Percentiles rank a stretch among this genome's conserved stretches.
These are phyloP conservation scores for Ustilaginoidea virens DNA, from an alignment of 2,329 filamentous ascomycete genomes.

Conservation along the genomic window DNA sequence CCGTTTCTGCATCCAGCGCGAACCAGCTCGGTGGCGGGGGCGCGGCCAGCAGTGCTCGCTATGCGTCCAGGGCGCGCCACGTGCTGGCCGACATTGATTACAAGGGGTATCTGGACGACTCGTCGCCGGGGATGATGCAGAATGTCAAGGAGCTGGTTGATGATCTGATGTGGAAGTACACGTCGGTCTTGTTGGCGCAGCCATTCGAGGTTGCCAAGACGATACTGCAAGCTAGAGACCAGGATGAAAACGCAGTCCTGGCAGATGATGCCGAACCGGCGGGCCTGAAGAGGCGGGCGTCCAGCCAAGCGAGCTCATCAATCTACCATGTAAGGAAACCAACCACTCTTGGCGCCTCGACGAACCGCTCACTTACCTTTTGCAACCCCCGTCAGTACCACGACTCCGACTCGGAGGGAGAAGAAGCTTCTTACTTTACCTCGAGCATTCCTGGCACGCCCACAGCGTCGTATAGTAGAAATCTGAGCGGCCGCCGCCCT, in stretches of 20 bases:
- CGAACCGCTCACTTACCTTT: too few species aligned
- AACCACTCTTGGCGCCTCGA: too few species aligned
- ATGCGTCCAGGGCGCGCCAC: constrained; percentile 53
- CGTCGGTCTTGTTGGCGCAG: constrained; percentile 74
- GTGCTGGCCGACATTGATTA: constrained; percentile 87
- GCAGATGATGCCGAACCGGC: constrained; percentile 11
- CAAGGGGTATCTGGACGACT: constrained; percentile 67
- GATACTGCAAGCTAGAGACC: constrained; percentile 60
- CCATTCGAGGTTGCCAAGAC: constrained; percentile 97
- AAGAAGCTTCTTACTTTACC: constrained; percentile 76
- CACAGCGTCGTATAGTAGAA: constrained; percentile 22
- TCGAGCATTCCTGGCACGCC: constrained; percentile 44
- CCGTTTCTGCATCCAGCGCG: constrained; percentile 22
- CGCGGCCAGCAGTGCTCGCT: constrained; percentile 20
- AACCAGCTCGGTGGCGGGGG: constrained; percentile 30
- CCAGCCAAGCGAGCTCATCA: constrained; percentile 17
- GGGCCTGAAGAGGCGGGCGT: constrained; percentile 12
- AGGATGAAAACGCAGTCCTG: constrained; percentile 29
- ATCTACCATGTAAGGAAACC: constrained; percentile 22
- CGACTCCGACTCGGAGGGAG: constrained; percentile 55
- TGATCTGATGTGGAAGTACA: constrained; percentile 83
- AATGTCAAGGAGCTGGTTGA: constrained; percentile 66
- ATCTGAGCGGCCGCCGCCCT: constrained; percentile 16
- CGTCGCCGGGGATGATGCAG: constrained; percentile 58
- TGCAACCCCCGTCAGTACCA: constrained; percentile 8